Base-by-base conservation (phyloP, 352 stramenopile species). In the Phytopythium chamaehyphon region DNA sequence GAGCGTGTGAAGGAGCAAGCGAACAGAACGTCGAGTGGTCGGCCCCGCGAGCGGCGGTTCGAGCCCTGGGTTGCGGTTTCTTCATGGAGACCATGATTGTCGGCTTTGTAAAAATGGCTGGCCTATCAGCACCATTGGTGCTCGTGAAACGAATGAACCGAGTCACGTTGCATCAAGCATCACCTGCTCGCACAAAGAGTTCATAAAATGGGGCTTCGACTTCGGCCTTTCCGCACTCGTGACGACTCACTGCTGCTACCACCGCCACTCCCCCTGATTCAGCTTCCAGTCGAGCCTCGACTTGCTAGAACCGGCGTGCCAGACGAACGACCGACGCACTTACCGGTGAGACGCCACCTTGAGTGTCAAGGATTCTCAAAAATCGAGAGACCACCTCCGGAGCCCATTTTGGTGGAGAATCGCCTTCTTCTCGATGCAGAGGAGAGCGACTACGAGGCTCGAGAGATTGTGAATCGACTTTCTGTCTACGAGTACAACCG, bases 401-500 rank as follows among this genome's bases (percentile, higher is more conserved):
- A 88, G 45, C 64, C 68, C 19, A 80, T 70, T 40, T 59, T 90
- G 45, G 33, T 48, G 6, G 80, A 90, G 39, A 81, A 48, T 14
- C 64, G 52, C 26, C 7, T 64, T 6, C 19, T 73, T 24, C 16
- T 86, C 7, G 72, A 80, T 16, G 56, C 21, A 8, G 61, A 83
- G 47, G 62, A 59, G 0, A 57, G 71, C 14, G 61, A 71, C 18
- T 60, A 74, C 24, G 40, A 76, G 37, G 55, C 66, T 2, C 55
- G 54, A 1, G 54, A 67, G 7, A 48, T 76, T 2, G 22, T 72
- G 1, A 36, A 44, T 26, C 62, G 71, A 7, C 26, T 87, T 39
- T 61, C 66, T 28, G 73, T 90, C 19, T 93, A 90, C 51, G 77
- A 86, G 54, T 93, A 93, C 69, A 90, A 90, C 45, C 61, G 74